These are phyloP conservation scores for Aspergillus uvarum DNA, from an alignment of 2,329 filamentous ascomycete genomes.

Conservation along the genomic window DNA sequence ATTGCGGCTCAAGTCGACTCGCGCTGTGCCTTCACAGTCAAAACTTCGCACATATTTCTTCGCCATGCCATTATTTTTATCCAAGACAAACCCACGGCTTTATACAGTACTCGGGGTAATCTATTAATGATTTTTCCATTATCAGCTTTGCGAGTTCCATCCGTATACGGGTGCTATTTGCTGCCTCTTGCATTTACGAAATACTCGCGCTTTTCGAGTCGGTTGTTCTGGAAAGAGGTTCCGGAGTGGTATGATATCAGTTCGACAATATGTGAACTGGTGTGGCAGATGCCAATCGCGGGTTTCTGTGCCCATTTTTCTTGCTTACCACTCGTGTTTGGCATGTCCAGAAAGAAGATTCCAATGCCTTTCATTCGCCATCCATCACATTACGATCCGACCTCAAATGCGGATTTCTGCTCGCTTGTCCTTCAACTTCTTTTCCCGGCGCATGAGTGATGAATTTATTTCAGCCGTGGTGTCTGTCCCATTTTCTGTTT, in stretches of 20 bases:
- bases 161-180: not conserved
- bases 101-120: conserved; percentile 39
- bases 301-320: not conserved
- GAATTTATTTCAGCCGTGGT: not conserved
- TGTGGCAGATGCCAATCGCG: not conserved
- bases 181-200: not conserved
- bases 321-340: not conserved
- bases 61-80: conserved; percentile 14
- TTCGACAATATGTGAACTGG: not conserved
- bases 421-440: not conserved
- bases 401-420: not conserved
- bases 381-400: not conserved
- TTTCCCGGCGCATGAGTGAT: conserved; percentile 1
- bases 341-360: too few relatives aligned
- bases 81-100: conserved; percentile 21
- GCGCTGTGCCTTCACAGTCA: conserved; percentile 7
- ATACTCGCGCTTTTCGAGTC: not conserved
- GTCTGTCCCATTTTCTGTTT: conserved; percentile 6
- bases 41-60: conserved; percentile 13
- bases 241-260: not conserved
- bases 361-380: not conserved
- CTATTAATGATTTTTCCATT: conserved; percentile 30
- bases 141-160: not conserved
- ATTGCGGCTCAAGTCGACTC: conserved; percentile 6
- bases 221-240: not conserved